Base-by-base conservation (phyloP, 1,139 yeast genomes). In the Yamadazyma dushanensis region DNA sequence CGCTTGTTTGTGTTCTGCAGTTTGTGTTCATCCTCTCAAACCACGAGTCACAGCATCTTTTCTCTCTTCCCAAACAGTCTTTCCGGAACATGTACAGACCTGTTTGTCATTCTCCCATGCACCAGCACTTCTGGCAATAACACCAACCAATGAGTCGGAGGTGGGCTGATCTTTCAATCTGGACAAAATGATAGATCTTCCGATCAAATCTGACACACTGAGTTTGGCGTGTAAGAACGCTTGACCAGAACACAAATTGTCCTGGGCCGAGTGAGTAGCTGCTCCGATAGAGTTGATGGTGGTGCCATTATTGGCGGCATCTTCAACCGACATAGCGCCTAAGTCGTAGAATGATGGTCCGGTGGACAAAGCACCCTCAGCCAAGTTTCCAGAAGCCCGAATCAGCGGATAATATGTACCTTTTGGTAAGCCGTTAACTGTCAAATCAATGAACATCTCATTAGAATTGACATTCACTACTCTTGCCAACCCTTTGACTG, bases 61-160 rank as follows among this genome's bases (percentile, higher is more conserved):
- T 39, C 97, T 73, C 57, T 92, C 98, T 57, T 92, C 89, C 98
- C 98, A 92, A 18, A 90, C 80, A 1, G 96, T 87, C 67, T 89
- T 88, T 8, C 98, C 98, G 18, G 94, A 80, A 57, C 98, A 92
- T 29, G 94, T 83, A 61, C 98, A 92, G 1, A 92, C 95, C 45
- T 82, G 80, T 61, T 92, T 92, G 52, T 84, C 86, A 60, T 92
- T 92, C 54, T 92, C 96, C 97, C 97, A 92, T 13, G 81, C 85
- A 9, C 98, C 98, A 1, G 98, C 97, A 51, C 95, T 84, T 54
- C 97, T 76, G 2, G 97, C 97, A 56, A 92, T 79, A 19, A 92
- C 95, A 16, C 97, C 97, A 33, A 78, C 86, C 34, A 81, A 66
- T 5, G 82, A 75, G 37, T 69, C 74, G 4, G 56, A 38, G 28